These are phyloP conservation scores for Phytophthora agathidicida DNA, from an alignment of 352 stramenopile species.

Conservation along the genomic window DNA sequence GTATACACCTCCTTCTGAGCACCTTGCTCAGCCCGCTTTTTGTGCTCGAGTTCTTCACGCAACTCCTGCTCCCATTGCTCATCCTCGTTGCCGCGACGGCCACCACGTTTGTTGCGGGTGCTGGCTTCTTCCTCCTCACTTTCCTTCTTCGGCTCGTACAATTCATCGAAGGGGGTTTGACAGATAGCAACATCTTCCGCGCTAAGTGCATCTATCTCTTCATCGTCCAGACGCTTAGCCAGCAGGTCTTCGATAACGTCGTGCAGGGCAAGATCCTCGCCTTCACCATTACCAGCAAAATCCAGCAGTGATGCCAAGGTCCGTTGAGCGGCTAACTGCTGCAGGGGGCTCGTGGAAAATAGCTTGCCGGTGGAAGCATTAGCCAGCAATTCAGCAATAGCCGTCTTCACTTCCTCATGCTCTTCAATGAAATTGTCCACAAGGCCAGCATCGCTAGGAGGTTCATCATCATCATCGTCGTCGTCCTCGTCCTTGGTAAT, in stretches of 20 bases:
- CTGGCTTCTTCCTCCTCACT: slow-evolving; percentile 31
- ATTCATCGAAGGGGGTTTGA: slow-evolving; percentile 67
- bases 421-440: slow-evolving; percentile 84
- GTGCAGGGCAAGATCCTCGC: slow-evolving; percentile 74
- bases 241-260: slow-evolving; percentile 71
- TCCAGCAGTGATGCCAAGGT: slow-evolving; percentile 74
- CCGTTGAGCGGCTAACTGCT: slow-evolving; percentile 72
- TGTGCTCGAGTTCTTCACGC: slow-evolving; percentile 79
- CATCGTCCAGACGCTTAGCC: slow-evolving; percentile 53
- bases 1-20: slow-evolving; percentile 56
- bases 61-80: slow-evolving; percentile 88
- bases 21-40: slow-evolving; percentile 55
- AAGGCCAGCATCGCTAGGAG: slow-evolving; percentile 55
- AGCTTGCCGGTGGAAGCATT: slow-evolving; percentile 52
- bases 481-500: slow-evolving; percentile 30
- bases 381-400: slow-evolving; percentile 55
- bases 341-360: slow-evolving; percentile 49
- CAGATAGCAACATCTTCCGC: slow-evolving; percentile 69
- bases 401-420: slow-evolving; percentile 63
- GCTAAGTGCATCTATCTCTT: slow-evolving; percentile 58
- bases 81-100: slow-evolving; percentile 73
- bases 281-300: slow-evolving; percentile 83
- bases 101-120: slow-evolving; percentile 41
- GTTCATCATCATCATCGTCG: slow-evolving; percentile 57
- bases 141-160: slow-evolving; percentile 74